Conservation (phyloP, 2,329 filamentous ascomycete genomes). For the Aspergillus proliferans region DNA sequence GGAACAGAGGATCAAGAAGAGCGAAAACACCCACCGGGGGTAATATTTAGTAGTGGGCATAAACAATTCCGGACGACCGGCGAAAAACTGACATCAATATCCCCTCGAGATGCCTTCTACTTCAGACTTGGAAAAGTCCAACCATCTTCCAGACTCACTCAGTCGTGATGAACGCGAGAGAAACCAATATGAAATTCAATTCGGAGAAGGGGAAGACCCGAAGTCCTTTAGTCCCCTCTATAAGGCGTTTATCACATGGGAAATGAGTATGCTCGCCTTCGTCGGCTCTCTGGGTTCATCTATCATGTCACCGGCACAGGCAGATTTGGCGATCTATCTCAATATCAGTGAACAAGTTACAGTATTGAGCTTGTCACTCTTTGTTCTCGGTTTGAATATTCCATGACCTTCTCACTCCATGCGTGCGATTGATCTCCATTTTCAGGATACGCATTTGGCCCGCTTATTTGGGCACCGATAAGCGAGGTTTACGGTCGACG, state of each 20-base stretch:
- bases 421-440: neutral
- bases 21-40: too few species aligned
- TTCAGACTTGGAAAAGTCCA: too few species aligned
- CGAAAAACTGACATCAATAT: too few species aligned
- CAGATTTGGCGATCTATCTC: slow-evolving; percentile 38
- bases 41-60: too few species aligned
- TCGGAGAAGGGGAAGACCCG: slow-evolving; percentile 32
- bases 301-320: slow-evolving; percentile 45
- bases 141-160: too few species aligned
- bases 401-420: neutral
- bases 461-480: slow-evolving; percentile 37
- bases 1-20: too few species aligned
- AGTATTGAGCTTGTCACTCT: slow-evolving; percentile 44
- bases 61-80: too few species aligned
- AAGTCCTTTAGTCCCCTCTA: slow-evolving; percentile 40
- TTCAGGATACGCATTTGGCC: slow-evolving; percentile 36
- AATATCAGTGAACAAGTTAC: slow-evolving; percentile 39
- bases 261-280: slow-evolving; percentile 47
- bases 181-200: neutral
- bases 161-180: too few species aligned
- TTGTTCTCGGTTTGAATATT: slow-evolving; percentile 22
- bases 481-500: slow-evolving; percentile 43
- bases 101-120: too few species aligned
- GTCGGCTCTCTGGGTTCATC: slow-evolving; percentile 45
- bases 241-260: slow-evolving; percentile 45